Conservation (phyloP, 352 stramenopile genomes). For the Pythium grandisporangium region DNA sequence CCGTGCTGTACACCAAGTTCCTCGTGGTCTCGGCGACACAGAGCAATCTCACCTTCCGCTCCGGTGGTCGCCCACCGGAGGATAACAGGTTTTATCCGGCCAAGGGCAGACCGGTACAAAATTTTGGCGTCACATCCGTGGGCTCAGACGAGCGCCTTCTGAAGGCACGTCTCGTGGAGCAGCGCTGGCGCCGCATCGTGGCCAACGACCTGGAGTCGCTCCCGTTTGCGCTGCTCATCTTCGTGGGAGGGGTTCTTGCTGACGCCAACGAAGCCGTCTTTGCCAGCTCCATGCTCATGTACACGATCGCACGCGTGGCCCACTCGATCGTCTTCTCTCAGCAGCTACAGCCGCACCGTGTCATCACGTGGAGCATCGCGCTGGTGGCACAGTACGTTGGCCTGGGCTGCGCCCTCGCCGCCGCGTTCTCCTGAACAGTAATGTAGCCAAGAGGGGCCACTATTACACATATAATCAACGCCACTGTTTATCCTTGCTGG, state of each 20-base stretch:
- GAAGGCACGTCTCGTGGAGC: constrained; percentile 23
- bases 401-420: too few species aligned
- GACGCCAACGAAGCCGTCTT: constrained; percentile 23
- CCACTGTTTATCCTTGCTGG: too few species aligned
- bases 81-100: constrained; percentile 25
- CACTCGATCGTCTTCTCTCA: constrained; percentile 10
- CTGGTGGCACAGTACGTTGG: too few species aligned
- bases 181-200: constrained; percentile 33
- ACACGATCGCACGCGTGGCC: constrained; percentile 6
- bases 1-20: constrained; percentile 34
- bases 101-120: constrained; percentile 9
- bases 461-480: too few species aligned
- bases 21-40: constrained; percentile 20
- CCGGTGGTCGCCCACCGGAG: constrained; percentile 20
- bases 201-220: constrained; percentile 44
- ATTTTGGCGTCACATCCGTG: constrained; percentile 18
- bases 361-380: not conserved
- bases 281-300: constrained; percentile 12
- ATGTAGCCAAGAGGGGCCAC: too few species aligned
- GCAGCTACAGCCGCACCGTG: not conserved
- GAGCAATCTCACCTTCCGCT: constrained; percentile 26
- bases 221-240: constrained; percentile 23
- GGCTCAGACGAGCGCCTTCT: constrained; percentile 12
- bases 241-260: constrained; percentile 13
- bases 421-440: too few species aligned